Evolutionary conservation across 441 rosid species (phyloP), one percentile per base, ranked within the genome.

Genomic region (Sinapis alba): DNA sequence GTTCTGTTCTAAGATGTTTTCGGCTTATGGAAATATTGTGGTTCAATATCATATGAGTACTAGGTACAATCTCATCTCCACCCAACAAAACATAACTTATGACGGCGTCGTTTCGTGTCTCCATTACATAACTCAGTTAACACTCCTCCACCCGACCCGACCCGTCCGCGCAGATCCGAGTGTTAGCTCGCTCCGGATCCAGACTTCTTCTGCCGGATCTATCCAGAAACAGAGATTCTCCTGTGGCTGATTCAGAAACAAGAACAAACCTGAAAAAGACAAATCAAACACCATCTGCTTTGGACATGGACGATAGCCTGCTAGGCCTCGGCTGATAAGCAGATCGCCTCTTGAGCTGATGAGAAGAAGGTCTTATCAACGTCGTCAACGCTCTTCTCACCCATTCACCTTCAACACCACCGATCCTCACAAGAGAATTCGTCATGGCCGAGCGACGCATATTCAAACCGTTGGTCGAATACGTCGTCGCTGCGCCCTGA

Each of bases 401-500:
- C 89, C 88, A 87, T 63, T 93, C 98, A 6, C 98, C 98, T 72
- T 93, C 98, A 0, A 93, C 97, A 3, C 93, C 91, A 15, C 97
- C 96, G 9, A 93, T 93, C 47, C 98, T 82, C 63, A 93, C 97
- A 2, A 90, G 75, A 5, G 97, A 93, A 76, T 93, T 91, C 62
- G 85, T 87, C 98, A 93, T 93, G 41, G 98, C 97, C 1, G 97
- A 93, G 71, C 97, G 68, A 57, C 88, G 83, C 93, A 88, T 88
- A 75, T 93, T 91, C 81, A 91, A 69, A 24, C 96, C 69, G 45
- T 87, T 87, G 0, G 93, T 83, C 2, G 87, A 83, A 54, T 74
- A 87, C 9, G 88, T 76, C 7, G 3, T 76, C 5, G 3, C 78
- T 2, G 81, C 18, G 19, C 84, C 75, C 32, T 60, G 78, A 1